Evolutionary conservation across 2,329 filamentous ascomycete species (phyloP), one percentile per base, ranked within the genome.

Genomic region (Zasmidium citrigriseum): DNA sequence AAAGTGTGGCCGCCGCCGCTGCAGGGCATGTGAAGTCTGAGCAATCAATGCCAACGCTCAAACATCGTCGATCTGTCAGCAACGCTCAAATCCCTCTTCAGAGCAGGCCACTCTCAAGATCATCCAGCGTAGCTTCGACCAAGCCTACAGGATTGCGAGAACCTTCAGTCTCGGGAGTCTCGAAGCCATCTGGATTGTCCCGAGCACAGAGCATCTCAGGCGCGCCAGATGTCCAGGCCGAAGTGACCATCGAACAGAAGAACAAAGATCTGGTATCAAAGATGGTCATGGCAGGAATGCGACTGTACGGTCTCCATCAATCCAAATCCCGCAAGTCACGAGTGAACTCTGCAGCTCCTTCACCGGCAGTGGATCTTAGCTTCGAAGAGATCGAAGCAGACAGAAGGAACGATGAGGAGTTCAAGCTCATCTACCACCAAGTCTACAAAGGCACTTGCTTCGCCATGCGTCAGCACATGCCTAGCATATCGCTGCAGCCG

Each of bases 241-340:
- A 59, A n/a, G 18, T 47, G 5, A 53, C 61, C 2, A 53, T 61
- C 9, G 68, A 71, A 27, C 55, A 56, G 22, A 72, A 69, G 49
- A 83, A 83, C 66, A 82, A 81, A 59, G 78, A 80, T n/a, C 67
- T 76, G 2, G 69, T 83, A 2, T 78, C 78, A 0, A 73, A 77
- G n/a, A 72, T 81, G 3, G 77, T 82, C 22, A 80, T 83, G 77
- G 77, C 80, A 4, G 80, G 78, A 3, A 81, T 83, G 79, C 78
- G 81, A 1, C 73, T 83, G 59, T 75, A 82, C 60, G 81, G 81
- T 1, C 60, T 81, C 9, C 75, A 78, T 34, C 79, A 79, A 58
- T 66, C 72, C 45, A 79, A 75, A 55, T 53, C 58, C 4, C 67
- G 66, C 69, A 75, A 65, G 54, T 63, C 67, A 3, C 58, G 65